Evolutionary conservation across 1,139 yeast genomes (phyloP).

Genomic region (Pneumocystis jirovecii): DNA sequence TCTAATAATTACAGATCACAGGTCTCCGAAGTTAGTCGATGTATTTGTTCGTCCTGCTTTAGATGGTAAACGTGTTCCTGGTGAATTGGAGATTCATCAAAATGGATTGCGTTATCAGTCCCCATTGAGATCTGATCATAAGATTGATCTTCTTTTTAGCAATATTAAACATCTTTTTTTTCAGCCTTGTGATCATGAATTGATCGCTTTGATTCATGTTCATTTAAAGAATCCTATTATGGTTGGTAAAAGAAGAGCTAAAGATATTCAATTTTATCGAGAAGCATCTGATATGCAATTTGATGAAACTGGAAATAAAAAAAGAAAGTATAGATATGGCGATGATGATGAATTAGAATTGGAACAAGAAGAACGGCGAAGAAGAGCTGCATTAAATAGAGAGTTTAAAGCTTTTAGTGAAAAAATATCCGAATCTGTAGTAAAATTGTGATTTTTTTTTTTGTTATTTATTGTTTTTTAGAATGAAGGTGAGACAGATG

Average conservation of each 20-base stretch:
- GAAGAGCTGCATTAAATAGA: conserved; percentile 78
- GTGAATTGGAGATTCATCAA: conserved; percentile 80
- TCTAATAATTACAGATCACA: conserved; percentile 30
- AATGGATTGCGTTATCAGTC: conserved; percentile 92
- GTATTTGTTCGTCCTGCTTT: conserved; percentile 92
- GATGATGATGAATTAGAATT: conserved; percentile 98
- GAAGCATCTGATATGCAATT: conserved; percentile 94
- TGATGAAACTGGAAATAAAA: conserved; percentile 93
- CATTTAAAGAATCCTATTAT: conserved; percentile 85
- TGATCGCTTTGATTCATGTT: conserved; percentile 82
- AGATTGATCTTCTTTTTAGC: conserved; percentile 73
- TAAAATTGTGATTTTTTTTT: conserved; percentile 16
- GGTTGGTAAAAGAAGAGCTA: conserved; percentile 91
- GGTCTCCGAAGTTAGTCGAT: conserved; percentile 75
- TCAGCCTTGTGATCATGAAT: conserved; percentile 92
- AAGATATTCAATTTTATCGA: conserved; percentile 88
- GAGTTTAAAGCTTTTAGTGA: conserved; percentile 86
- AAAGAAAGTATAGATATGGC: conserved; percentile 80
- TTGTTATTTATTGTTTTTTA: background rate
- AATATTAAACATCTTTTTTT: conserved; percentile 86
- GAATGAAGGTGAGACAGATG: conserved; percentile 43
- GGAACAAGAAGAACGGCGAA: conserved; percentile 93
- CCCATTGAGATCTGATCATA: conserved; percentile 60
- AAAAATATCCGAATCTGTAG: conserved; percentile 72
- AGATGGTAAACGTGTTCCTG: conserved; percentile 88